Evolutionary conservation across 163 green algal species (phyloP).

Genomic region (Smithsoniella earleae): DNA sequence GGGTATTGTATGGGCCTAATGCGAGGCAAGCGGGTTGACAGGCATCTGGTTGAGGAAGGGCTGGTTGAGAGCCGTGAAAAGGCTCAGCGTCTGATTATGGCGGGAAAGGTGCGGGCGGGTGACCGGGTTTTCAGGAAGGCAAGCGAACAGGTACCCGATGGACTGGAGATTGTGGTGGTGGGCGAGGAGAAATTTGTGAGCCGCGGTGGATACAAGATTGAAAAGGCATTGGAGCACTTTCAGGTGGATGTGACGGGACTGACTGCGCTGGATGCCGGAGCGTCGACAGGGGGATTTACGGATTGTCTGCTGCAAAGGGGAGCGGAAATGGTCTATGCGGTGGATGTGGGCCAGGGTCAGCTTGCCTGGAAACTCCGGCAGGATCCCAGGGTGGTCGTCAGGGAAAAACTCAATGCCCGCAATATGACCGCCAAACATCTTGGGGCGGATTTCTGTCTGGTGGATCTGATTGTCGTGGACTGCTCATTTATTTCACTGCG

Average conservation of each 20-base stretch:
- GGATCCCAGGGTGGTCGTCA: conserved; percentile 67
- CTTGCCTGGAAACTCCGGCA: conserved; percentile 71
- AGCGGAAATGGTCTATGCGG: conserved; percentile 59
- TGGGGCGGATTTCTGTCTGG: no score
- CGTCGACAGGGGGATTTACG: conserved; percentile 94
- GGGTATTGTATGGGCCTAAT: no score
- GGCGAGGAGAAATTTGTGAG: conserved; percentile 80
- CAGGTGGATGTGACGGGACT: conserved; percentile 59
- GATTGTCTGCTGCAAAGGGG: conserved; percentile 92
- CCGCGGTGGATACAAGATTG: conserved; percentile 82
- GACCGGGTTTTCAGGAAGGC: no score
- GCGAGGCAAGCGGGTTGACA: no score
- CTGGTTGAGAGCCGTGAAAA: no score
- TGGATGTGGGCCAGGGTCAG: conserved; percentile 92
- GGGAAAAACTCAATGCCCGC: conserved; percentile 90
- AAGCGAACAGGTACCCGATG: no score
- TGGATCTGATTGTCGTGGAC: no score
- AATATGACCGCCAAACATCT: conserved; percentile 59
- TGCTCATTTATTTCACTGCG: no score
- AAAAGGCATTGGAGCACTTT: conserved; percentile 77
- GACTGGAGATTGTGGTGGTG: no score
- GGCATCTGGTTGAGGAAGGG: no score
- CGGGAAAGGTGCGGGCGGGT: no score
- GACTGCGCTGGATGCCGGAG: conserved; percentile 71
- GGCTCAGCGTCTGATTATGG: no score